Evolutionary conservation across 495 filamentous ascomycete species (phyloP).

Genomic region (Neurospora pannonica): DNA sequence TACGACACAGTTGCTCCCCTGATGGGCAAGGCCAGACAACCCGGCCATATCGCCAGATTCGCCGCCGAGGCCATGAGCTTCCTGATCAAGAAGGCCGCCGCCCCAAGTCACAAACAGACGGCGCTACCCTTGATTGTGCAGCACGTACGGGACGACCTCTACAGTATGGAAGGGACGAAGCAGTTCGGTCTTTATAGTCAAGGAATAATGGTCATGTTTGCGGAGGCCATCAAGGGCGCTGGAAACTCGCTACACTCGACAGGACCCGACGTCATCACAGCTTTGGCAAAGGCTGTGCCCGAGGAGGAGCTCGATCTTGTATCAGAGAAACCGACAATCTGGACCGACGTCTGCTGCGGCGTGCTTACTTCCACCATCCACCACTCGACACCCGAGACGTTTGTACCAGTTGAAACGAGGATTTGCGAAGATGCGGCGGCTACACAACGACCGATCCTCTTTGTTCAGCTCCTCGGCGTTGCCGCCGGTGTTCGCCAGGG

Average conservation of each 20-base stretch:
- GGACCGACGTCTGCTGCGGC: conserved; percentile 60
- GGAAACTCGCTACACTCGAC: conserved; percentile 73
- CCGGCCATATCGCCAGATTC: conserved; percentile 77
- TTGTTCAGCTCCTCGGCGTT: conserved; percentile 55
- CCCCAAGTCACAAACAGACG: conserved; percentile 60
- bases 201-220: conserved; percentile 83
- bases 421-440: conserved; percentile 35
- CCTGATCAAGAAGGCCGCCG: conserved; percentile 76
- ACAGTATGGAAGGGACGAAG: conserved; percentile 39
- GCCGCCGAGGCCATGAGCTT: conserved; percentile 94
- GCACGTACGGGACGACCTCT: conserved; percentile 60
- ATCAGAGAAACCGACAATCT: conserved; percentile 27
- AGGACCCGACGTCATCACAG: conserved; percentile 57
- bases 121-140: conserved; percentile 59
- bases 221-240: conserved; percentile 77
- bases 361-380: conserved; percentile 73
- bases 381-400: conserved; percentile 63
- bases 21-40: conserved; percentile 73
- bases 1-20: conserved; percentile 76
- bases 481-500: conserved; percentile 70
- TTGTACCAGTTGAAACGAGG: conserved; percentile 49
- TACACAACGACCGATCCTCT: conserved; percentile 37
- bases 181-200: conserved; percentile 59
- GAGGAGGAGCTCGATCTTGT: conserved; percentile 37
- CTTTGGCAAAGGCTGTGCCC: conserved; percentile 46